These are phyloP conservation scores for Alternaria dauci DNA, from an alignment of 2,329 filamentous ascomycete genomes.

Conservation along the genomic window DNA sequence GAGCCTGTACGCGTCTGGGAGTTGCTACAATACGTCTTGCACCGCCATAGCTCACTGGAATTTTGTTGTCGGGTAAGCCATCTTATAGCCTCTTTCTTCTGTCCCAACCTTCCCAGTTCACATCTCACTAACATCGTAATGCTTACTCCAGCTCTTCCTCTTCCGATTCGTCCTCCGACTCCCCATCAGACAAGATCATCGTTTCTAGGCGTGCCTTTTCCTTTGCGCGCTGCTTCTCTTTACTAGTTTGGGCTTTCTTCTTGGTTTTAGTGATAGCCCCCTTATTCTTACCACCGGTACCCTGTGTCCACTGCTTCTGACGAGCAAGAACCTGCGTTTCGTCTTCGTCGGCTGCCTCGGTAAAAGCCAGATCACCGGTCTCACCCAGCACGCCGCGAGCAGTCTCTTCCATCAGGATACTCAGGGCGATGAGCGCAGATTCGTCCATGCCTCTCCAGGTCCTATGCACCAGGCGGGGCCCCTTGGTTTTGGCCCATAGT, in stretches of 20 bases:
- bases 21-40: background rate
- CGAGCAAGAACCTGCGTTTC: constrained; percentile 9
- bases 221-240: background rate
- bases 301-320: background rate
- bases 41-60: background rate
- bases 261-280: background rate
- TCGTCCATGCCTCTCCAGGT: constrained; percentile 75
- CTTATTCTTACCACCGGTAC: background rate
- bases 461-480: constrained; percentile 23
- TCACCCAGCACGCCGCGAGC: constrained; percentile 67
- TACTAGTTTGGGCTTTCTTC: background rate
- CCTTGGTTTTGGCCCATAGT: constrained; percentile 62
- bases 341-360: constrained; percentile 59
- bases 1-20: background rate
- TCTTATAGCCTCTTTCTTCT: background rate
- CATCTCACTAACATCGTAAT: background rate
- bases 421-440: constrained; percentile 77
- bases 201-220: background rate
- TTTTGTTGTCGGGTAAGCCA: background rate
- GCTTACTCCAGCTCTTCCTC: background rate
- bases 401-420: constrained; percentile 77
- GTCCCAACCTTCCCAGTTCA: too few species aligned
- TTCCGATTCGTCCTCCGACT: background rate
- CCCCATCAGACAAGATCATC: background rate
- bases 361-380: constrained; percentile 75